phyloP scores from a whole-genome alignment of 106 monocot genomes.

The Dendrobium chrysotoxum region DNA sequence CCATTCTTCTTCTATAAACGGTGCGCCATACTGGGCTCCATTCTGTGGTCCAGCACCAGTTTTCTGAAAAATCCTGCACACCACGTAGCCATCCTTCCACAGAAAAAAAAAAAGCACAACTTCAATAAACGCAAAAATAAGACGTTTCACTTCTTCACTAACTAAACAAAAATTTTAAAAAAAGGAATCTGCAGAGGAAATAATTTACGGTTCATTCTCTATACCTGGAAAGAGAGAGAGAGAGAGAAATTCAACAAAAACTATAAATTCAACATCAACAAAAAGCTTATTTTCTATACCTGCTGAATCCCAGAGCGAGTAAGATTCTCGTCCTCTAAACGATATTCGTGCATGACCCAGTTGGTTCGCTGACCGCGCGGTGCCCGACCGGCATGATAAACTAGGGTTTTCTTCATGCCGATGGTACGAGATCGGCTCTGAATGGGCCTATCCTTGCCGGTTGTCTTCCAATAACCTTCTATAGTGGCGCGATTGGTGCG shows the following conservation, averaged over 20 bases:
- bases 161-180: background rate
- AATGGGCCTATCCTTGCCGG: constrained; percentile 75
- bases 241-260: background rate
- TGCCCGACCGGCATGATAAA: constrained; percentile 67
- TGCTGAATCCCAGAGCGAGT: constrained; percentile 10
- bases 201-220: too few relatives aligned
- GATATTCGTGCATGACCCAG: constrained; percentile 98
- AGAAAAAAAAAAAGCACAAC: background rate
- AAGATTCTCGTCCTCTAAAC: constrained; percentile 48
- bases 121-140: background rate
- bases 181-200: too few relatives aligned
- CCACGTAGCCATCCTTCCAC: constrained; percentile 64
- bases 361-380: constrained; percentile 61
- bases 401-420: constrained; percentile 91
- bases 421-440: constrained; percentile 11
- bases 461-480: constrained; percentile 85
- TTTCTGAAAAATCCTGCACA: constrained; percentile 85
- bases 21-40: constrained; percentile 84
- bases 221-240: background rate
- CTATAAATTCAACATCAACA: background rate
- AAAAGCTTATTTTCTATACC: constrained; percentile 8
- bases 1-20: constrained; percentile 74
- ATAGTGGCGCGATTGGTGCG: constrained; percentile 64
- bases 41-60: constrained; percentile 75
- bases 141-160: background rate